These are phyloP conservation scores for Zasmidium cellare DNA, from an alignment of 2,329 filamentous ascomycete genomes.

Conservation along the genomic window DNA sequence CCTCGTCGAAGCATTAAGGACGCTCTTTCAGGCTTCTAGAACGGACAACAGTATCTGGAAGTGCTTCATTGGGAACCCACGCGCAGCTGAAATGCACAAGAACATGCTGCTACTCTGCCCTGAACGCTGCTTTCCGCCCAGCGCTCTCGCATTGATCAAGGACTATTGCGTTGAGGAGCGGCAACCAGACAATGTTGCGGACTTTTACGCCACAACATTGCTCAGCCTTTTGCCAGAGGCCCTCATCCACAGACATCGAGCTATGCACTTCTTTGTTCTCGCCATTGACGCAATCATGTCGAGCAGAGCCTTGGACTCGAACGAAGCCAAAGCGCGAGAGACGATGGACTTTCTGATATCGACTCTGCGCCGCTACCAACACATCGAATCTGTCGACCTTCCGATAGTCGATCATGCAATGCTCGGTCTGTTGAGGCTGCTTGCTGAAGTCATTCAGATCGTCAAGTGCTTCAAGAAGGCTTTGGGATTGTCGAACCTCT, in stretches of 20 bases:
- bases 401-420: slow-evolving; percentile 26
- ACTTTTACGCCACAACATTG: slow-evolving; percentile 25
- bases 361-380: slow-evolving; percentile 22
- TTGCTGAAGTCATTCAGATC: slow-evolving; percentile 34
- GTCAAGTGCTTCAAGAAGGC: slow-evolving; percentile 34
- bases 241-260: slow-evolving; percentile 8
- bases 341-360: slow-evolving; percentile 19
- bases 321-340: slow-evolving; percentile 23
- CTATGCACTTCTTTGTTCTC: slow-evolving; percentile 25
- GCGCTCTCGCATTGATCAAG: slow-evolving; percentile 19
- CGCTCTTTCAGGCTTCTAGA: slow-evolving; percentile 13
- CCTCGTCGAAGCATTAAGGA: not conserved
- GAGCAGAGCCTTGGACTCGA: slow-evolving; percentile 12
- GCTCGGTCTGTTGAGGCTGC: slow-evolving; percentile 39
- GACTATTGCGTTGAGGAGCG: slow-evolving; percentile 25
- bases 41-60: slow-evolving; percentile 32
- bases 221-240: slow-evolving; percentile 23
- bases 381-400: slow-evolving; percentile 25
- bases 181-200: slow-evolving; percentile 14
- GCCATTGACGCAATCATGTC: slow-evolving; percentile 16
- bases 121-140: slow-evolving; percentile 14
- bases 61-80: slow-evolving; percentile 17
- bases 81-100: slow-evolving; percentile 40
- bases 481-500: slow-evolving; percentile 24
- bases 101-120: slow-evolving; percentile 23